These are phyloP conservation scores for Aureobasidium leucospermi DNA, from an alignment of 2,329 filamentous ascomycete genomes.

Conservation along the genomic window DNA sequence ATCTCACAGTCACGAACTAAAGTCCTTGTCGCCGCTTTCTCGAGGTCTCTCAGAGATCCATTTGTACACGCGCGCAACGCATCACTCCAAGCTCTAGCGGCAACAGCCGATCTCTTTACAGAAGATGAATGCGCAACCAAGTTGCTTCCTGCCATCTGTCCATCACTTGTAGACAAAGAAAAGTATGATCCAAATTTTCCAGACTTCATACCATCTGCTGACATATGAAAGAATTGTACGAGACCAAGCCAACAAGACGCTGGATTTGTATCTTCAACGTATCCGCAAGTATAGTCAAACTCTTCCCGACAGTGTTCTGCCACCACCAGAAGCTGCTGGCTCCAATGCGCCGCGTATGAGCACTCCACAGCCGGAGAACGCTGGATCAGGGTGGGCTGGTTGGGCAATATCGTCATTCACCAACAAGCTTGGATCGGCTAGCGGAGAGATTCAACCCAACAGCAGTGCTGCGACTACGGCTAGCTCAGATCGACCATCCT, in stretches of 20 bases:
- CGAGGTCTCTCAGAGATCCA: conserved; percentile 79
- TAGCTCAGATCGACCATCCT: conserved; percentile 55
- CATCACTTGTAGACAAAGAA: conserved; percentile 85
- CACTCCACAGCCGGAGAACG: conserved; percentile 59
- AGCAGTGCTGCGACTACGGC: conserved; percentile 51
- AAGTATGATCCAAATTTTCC: conserved; percentile 45
- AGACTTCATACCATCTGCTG: neutral
- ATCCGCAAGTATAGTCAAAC: conserved; percentile 69
- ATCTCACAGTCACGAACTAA: conserved; percentile 63
- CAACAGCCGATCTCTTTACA: conserved; percentile 76
- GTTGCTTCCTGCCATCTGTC: conserved; percentile 76
- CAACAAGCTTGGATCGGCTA: conserved; percentile 78
- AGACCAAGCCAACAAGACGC: conserved; percentile 81
- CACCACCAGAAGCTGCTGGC: conserved; percentile 51
- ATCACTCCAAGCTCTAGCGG: conserved; percentile 74
- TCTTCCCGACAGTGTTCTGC: conserved; percentile 74
- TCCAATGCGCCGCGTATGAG: conserved; percentile 64
- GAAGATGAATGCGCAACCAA: conserved; percentile 85
- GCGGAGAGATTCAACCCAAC: conserved; percentile 72
- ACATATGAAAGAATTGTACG: conserved; percentile 56
- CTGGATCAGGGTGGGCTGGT: conserved; percentile 66
- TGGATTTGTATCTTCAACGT: conserved; percentile 77
- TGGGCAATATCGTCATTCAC: conserved; percentile 99
- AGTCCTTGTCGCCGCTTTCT: conserved; percentile 87
- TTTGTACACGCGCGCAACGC: conserved; percentile 93